Base-by-base conservation (phyloP, 768 basidiomycete genomes). In the Auriscalpium vulgare region DNA sequence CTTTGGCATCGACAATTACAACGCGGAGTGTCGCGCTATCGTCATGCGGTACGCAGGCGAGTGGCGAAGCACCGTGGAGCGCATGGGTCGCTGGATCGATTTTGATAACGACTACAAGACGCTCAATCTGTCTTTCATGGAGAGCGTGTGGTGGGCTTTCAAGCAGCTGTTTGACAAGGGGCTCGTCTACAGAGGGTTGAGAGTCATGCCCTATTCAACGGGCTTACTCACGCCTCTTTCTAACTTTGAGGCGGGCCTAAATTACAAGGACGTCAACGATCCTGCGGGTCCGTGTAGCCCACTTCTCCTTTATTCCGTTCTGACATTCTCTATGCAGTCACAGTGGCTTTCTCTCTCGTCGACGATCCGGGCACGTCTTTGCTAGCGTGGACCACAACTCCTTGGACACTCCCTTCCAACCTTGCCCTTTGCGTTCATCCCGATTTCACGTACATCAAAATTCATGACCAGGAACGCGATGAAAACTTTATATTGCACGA, bases 81-180 rank as follows among this genome's bases (percentile, higher is more conserved):
- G 97, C 60, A 95, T 98, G 88, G 97, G 95, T 37, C 85, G 97
- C 60, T 99, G 97, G 97, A 98, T 99, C 73, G 97, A 99, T 72
- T 99, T 99, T 64, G 97, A 99, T 71, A 91, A 97, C 64, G 97
- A 97, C 65, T 99, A 99, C 78, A 98, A 97, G 77, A 99, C 97
- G 14, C 80, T 98, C 59, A 93, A 98, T 65, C 71, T 84, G 8
- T 75, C 84, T 9, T 99, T 91, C 71, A 98, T 99, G 97, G 97
- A 99, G 76, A 87, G 85, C 48, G 91, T 97, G 10, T 99, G 97
- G 97, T 99, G 97, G 97, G 97, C 91, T 9, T 99, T 99, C 71
- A 77, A 83, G 53, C 85, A 94, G 68, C 80, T 99, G n/a, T 95
- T 86, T 79, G 83, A 93, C 66, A 95, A 93, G 69, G 84, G 78